Conservation (phyloP, 192 early-diverging fungal genomes). For the Chytriomyces sp. region DNA sequence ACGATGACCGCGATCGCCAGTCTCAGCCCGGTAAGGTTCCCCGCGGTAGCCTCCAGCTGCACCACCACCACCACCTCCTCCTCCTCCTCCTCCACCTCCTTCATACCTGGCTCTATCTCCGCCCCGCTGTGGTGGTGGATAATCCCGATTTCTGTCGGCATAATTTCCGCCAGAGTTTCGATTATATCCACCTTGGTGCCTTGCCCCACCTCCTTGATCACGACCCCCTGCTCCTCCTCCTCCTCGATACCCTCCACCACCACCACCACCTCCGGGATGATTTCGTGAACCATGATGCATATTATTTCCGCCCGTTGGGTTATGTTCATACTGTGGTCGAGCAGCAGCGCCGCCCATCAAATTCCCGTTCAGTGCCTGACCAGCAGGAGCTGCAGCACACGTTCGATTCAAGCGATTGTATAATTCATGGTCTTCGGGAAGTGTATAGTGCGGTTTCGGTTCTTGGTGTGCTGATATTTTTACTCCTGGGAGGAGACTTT, state of each 20-base stretch:
- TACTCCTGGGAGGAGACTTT: not conserved
- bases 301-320: no score
- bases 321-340: slow-evolving; percentile 1
- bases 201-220: slow-evolving; percentile 45
- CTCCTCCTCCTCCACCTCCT: slow-evolving; percentile 24
- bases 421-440: slow-evolving; percentile 11
- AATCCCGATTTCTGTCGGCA: no score
- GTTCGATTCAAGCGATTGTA: not conserved
- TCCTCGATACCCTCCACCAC: slow-evolving; percentile 50
- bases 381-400: not conserved
- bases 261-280: slow-evolving; percentile 34
- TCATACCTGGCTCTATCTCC: slow-evolving; percentile 2
- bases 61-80: slow-evolving; percentile 30
- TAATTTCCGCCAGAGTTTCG: slow-evolving; percentile 23
- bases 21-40: not conserved
- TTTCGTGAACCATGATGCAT: not conserved
- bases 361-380: not conserved
- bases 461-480: not conserved
- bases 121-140: not conserved
- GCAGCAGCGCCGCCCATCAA: not conserved
- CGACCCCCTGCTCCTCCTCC: slow-evolving; percentile 56
- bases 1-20: not conserved
- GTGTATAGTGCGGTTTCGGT: slow-evolving; percentile 22
- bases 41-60: not conserved
- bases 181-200: slow-evolving; percentile 49